phyloP scores from a whole-genome alignment of 169 alveolate genomes.

The Plasmodium berghei region DNA sequence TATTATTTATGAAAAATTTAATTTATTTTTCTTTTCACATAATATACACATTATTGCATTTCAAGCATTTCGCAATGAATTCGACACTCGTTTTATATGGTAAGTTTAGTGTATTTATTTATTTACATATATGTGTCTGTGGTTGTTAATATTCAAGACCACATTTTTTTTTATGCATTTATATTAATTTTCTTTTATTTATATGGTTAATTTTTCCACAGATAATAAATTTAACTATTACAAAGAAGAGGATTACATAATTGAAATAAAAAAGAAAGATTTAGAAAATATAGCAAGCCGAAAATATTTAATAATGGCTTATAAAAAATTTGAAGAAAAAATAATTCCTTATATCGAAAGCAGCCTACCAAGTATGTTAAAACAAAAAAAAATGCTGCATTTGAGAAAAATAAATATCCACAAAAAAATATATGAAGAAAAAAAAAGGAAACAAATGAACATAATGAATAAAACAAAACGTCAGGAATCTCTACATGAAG shows the following conservation, averaged over 20 bases:
- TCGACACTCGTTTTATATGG: conserved; percentile 49
- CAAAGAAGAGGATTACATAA: conserved; percentile 28
- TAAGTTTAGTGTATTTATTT: background rate
- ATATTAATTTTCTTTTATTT: background rate
- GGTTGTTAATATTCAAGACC: background rate
- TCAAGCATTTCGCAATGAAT: conserved; percentile 22
- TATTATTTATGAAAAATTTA: conserved; percentile 37
- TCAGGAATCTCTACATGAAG: conserved; percentile 40
- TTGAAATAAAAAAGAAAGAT: conserved; percentile 34
- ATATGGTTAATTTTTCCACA: background rate
- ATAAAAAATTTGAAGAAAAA: conserved; percentile 67
- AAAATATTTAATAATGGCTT: conserved; percentile 48
- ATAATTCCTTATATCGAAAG: conserved; percentile 73
- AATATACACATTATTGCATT: conserved; percentile 29
- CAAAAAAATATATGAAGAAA: conserved; percentile 69
- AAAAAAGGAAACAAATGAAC: conserved; percentile 46
- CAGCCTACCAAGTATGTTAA: conserved; percentile 73
- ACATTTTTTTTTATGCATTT: background rate
- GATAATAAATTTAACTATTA: conserved; percentile 52
- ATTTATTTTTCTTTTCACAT: conserved; percentile 35
- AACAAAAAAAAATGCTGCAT: conserved; percentile 52
- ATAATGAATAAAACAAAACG: conserved; percentile 32
- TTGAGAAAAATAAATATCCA: conserved; percentile 52
- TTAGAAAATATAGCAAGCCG: conserved; percentile 66
- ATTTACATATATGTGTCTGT: background rate